Evolutionary conservation across 2,329 filamentous ascomycete genomes (phyloP).

Genomic region (Teratosphaeriaceae sp.): DNA sequence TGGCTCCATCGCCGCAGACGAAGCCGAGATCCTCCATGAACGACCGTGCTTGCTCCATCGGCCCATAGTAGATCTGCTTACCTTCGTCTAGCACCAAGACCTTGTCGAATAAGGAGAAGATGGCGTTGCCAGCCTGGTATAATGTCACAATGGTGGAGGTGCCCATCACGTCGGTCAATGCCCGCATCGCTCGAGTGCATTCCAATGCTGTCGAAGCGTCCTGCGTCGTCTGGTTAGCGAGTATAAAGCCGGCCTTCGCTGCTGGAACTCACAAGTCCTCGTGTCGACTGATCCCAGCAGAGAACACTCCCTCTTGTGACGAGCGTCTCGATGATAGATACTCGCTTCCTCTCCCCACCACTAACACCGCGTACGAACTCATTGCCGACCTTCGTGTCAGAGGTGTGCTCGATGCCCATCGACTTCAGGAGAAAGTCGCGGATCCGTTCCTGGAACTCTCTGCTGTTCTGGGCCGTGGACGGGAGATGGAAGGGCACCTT

Average conservation of each 20-base stretch:
- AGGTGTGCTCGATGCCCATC: constrained; percentile 53
- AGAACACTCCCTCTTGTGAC: constrained; percentile 52
- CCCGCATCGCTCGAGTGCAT: constrained; percentile 67
- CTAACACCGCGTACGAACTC: constrained; percentile 60
- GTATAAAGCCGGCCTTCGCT: not conserved
- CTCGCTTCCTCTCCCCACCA: constrained; percentile 62
- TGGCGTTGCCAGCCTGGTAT: constrained; percentile 64
- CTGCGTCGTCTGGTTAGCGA: constrained; percentile 46
- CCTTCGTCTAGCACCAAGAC: constrained; percentile 71
- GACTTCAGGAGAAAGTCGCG: constrained; percentile 51
- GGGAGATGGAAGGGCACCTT: constrained; percentile 49
- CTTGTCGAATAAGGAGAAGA: constrained; percentile 71
- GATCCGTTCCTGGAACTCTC: constrained; percentile 43
- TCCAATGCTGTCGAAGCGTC: constrained; percentile 74
- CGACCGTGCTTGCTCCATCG: constrained; percentile 50
- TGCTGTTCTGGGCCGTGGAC: constrained; percentile 47
- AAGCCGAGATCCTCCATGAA: constrained; percentile 64
- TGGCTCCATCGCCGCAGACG: constrained; percentile 53
- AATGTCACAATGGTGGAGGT: constrained; percentile 64
- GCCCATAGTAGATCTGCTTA: constrained; percentile 61
- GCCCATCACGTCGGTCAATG: constrained; percentile 72
- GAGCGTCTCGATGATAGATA: constrained; percentile 60
- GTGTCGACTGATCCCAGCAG: constrained; percentile 62
- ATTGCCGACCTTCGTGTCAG: constrained; percentile 60
- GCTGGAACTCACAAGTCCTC: constrained; percentile 44